These are phyloP conservation scores for Rutstroemia sp. DNA, from an alignment of 2,329 filamentous ascomycete species.

Conservation along the genomic window DNA sequence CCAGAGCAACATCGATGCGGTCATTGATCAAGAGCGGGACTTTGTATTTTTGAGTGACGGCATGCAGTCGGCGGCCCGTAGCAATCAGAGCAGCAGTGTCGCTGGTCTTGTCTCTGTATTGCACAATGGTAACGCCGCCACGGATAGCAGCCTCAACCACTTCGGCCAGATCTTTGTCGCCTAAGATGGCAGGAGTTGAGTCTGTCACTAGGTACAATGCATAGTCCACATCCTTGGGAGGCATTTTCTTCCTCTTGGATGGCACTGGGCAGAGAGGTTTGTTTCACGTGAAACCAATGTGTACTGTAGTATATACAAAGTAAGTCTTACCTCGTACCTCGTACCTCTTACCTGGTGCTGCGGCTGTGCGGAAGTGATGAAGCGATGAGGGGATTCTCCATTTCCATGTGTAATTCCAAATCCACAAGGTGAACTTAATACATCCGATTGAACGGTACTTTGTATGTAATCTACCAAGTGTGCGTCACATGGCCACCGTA, in stretches of 20 bases:
- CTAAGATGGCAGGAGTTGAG: slow-evolving; percentile 79
- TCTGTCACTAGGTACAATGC: slow-evolving; percentile 88
- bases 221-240: slow-evolving; percentile 54
- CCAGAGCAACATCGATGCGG: slow-evolving; percentile 79
- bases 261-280: too few species aligned
- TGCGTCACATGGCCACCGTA: too few species aligned
- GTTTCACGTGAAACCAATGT: too few species aligned
- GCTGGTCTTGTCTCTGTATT: slow-evolving; percentile 82
- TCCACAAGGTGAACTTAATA: too few species aligned
- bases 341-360: too few species aligned
- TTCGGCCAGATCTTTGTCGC: slow-evolving; percentile 57
- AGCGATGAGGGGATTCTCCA: too few species aligned
- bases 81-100: slow-evolving; percentile 65
- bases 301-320: too few species aligned
- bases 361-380: too few species aligned
- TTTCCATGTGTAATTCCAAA: too few species aligned
- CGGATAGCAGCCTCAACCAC: slow-evolving; percentile 70
- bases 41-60: slow-evolving; percentile 55
- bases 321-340: too few species aligned
- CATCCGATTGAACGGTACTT: too few species aligned
- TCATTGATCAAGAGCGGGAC: slow-evolving; percentile 91
- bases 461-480: too few species aligned
- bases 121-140: slow-evolving; percentile 79
- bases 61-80: slow-evolving; percentile 65
- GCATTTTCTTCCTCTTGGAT: slow-evolving; percentile 21